phyloP scores from a whole-genome alignment of 2,329 filamentous ascomycete species.

The Orbilia ellipsospora region DNA sequence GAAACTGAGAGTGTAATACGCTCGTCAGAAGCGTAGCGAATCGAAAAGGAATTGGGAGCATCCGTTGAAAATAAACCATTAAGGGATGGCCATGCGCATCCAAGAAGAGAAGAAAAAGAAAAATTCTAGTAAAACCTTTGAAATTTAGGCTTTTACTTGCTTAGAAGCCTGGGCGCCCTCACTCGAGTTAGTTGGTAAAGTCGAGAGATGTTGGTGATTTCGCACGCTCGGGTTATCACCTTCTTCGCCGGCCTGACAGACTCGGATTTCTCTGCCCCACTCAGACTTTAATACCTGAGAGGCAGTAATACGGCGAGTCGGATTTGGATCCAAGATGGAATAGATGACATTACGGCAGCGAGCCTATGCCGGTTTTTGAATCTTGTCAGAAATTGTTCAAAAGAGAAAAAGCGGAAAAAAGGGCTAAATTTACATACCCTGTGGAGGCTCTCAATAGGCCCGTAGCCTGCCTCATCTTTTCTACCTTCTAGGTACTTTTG shows the following conservation, averaged over 20 bases:
- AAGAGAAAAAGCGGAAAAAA: neutral
- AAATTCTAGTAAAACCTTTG: conserved; percentile 13
- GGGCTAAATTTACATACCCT: conserved; percentile 73
- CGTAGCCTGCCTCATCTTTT: conserved; percentile 93
- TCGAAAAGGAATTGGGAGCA: conserved; percentile 32
- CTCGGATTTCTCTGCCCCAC: conserved; percentile 97
- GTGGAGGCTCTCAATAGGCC: conserved; percentile 93
- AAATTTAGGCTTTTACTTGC: conserved; percentile 48
- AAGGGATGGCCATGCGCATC: conserved; percentile 25
- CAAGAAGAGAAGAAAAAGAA: conserved; percentile 7
- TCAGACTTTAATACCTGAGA: conserved; percentile 97
- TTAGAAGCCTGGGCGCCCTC: conserved; percentile 42
- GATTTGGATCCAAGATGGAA: conserved; percentile 95
- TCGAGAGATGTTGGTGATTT: conserved; percentile 64
- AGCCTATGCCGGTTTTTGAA: conserved; percentile 70
- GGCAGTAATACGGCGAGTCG: conserved; percentile 88
- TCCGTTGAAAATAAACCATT: conserved; percentile 13
- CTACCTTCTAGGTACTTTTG: conserved; percentile 91
- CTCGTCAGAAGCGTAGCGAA: conserved; percentile 37
- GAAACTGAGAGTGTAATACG: conserved; percentile 50
- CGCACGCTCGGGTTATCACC: conserved; percentile 68
- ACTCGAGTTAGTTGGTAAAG: conserved; percentile 19
- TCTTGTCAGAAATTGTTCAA: conserved; percentile 56
- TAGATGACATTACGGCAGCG: conserved; percentile 99
- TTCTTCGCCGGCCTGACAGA: conserved; percentile 96